Percentiles rank a stretch among this genome's conserved stretches.
Conservation (phyloP, 805 yeast species). For the Candida nonsorbophila region DNA sequence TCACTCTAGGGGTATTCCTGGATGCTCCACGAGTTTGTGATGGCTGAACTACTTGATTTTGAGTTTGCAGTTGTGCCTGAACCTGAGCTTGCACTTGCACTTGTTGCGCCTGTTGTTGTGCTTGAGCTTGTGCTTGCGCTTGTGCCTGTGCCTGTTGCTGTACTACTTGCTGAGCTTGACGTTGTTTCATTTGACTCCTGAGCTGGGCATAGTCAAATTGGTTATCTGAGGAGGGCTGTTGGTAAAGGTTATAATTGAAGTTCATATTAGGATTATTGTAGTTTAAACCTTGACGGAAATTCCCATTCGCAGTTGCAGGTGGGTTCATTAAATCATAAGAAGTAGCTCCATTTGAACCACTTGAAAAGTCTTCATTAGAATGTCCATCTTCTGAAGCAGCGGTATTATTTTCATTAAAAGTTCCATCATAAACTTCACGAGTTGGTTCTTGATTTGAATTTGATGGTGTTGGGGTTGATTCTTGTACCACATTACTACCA, state of each 20-base stretch:
- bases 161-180: slow-evolving; percentile 19
- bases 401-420: slow-evolving; percentile 7
- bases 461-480: background rate
- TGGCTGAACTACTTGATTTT: slow-evolving; percentile 4
- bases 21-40: slow-evolving; percentile 2
- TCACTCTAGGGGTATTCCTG: slow-evolving; percentile 1
- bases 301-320: slow-evolving; percentile 3
- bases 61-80: slow-evolving; percentile 10
- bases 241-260: slow-evolving; percentile 7
- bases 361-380: slow-evolving; percentile 5
- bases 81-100: slow-evolving; percentile 10
- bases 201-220: slow-evolving; percentile 12
- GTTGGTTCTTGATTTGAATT: background rate
- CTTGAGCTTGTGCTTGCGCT: slow-evolving; percentile 9
- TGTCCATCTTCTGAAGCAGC: slow-evolving; percentile 5
- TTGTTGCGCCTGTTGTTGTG: slow-evolving; percentile 9
- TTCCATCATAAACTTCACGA: slow-evolving; percentile 12
- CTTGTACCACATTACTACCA: too few species aligned
- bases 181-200: slow-evolving; percentile 15
- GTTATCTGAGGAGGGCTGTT: slow-evolving; percentile 2
- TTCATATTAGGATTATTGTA: slow-evolving; percentile 2
- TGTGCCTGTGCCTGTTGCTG: slow-evolving; percentile 9
- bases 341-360: slow-evolving; percentile 3
- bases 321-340: slow-evolving; percentile 18
- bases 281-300: slow-evolving; percentile 3